A percentile compares a stretch with the other conserved stretches of the same genome.
Evolutionary conservation across 805 yeast genomes (phyloP).

Genomic region (Candida nemodendra): DNA sequence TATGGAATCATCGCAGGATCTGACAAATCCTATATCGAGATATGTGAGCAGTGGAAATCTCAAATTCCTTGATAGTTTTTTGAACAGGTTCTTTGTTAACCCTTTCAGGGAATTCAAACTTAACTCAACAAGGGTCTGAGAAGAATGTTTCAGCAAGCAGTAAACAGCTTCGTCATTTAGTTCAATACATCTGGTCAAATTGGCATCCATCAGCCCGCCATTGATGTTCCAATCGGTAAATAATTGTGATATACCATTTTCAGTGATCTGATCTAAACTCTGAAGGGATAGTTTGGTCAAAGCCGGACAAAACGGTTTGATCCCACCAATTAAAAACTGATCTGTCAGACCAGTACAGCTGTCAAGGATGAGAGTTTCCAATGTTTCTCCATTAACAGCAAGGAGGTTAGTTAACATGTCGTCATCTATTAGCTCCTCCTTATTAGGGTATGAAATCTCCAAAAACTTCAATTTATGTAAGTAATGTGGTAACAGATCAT

Average conservation of each 20-base stretch:
- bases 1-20: conserved; percentile 68
- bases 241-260: conserved; percentile 59
- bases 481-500: conserved; percentile 65
- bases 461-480: conserved; percentile 52
- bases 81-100: conserved; percentile 51
- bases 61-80: conserved; percentile 41
- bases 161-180: conserved; percentile 62
- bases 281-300: conserved; percentile 59
- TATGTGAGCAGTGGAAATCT: conserved; percentile 60
- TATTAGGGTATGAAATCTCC: conserved; percentile 67
- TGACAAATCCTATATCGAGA: conserved; percentile 76
- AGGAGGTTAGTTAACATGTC: conserved; percentile 61
- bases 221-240: conserved; percentile 56
- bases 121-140: conserved; percentile 63
- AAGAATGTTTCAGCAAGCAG: conserved; percentile 61
- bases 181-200: conserved; percentile 62
- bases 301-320: conserved; percentile 54
- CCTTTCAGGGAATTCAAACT: conserved; percentile 70
- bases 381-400: conserved; percentile 58
- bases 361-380: conserved; percentile 59
- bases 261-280: conserved; percentile 62
- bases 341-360: conserved; percentile 79
- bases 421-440: conserved; percentile 66
- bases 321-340: conserved; percentile 52
- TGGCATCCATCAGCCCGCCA: conserved; percentile 59